Evolutionary conservation across 108 stramenopile genomes (phyloP).

Genomic region (Skeletonema menzelii): DNA sequence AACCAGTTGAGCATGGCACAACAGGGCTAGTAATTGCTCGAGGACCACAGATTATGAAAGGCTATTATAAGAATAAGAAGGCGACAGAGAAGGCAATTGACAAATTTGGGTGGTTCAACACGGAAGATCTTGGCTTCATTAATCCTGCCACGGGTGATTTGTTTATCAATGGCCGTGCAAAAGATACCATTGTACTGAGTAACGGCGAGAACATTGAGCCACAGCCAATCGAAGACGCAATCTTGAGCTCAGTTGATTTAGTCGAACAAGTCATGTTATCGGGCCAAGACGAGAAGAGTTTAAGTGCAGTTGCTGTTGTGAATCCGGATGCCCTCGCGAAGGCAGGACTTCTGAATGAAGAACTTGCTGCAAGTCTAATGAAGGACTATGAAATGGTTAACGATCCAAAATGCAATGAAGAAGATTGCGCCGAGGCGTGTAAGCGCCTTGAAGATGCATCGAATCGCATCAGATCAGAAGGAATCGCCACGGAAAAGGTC

Average conservation of each 20-base stretch:
- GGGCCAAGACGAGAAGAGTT: conserved; percentile 53
- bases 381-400: conserved; percentile 6
- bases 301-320: conserved; percentile 48
- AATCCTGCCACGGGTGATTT: conserved; percentile 65
- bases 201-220: conserved; percentile 75
- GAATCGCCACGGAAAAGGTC: not conserved
- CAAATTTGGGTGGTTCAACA: conserved; percentile 71
- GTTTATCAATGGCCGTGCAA: conserved; percentile 67
- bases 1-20: conserved; percentile 27
- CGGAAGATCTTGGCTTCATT: conserved; percentile 69
- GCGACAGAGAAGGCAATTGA: conserved; percentile 75
- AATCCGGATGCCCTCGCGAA: conserved; percentile 37
- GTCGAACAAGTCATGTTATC: conserved; percentile 57
- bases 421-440: conserved; percentile 13
- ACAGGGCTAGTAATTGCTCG: conserved; percentile 61
- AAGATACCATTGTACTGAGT: conserved; percentile 76
- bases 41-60: conserved; percentile 77
- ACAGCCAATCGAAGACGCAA: conserved; percentile 45
- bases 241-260: conserved; percentile 12
- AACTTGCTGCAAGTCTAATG: conserved; percentile 10
- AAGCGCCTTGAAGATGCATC: conserved; percentile 28
- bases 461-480: conserved; percentile 9
- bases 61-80: conserved; percentile 77
- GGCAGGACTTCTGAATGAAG: conserved; percentile 9
- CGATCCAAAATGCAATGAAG: conserved; percentile 21